phyloP scores from a whole-genome alignment of 2,329 filamentous ascomycete genomes.

The Ophiocordyceps unilateralis region DNA sequence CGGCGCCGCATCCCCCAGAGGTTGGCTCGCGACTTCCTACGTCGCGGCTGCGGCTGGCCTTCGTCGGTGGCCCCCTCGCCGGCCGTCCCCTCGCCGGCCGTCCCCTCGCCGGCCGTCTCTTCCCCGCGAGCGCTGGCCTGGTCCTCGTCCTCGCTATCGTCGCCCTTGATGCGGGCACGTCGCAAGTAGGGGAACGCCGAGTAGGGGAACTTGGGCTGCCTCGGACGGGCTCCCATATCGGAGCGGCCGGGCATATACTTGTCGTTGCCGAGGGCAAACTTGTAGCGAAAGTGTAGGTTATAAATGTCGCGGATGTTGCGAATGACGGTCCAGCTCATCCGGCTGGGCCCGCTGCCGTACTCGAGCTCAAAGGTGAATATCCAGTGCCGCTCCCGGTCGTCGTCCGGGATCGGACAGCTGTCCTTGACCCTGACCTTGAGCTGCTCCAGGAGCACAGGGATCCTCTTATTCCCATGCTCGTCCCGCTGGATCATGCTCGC shows the following conservation, averaged over 20 bases:
- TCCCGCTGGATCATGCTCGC: conserved; percentile 97
- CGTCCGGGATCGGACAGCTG: conserved; percentile 50
- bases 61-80: conserved; percentile 35
- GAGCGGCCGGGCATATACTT: conserved; percentile 57
- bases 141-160: conserved; percentile 63
- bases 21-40: conserved; percentile 34
- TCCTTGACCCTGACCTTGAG: conserved; percentile 77
- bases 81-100: conserved; percentile 44
- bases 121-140: conserved; percentile 19
- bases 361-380: conserved; percentile 86
- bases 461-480: conserved; percentile 86
- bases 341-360: conserved; percentile 85
- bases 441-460: conserved; percentile 89
- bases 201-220: conserved; percentile 78
- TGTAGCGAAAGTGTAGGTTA: conserved; percentile 88
- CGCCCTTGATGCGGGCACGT: conserved; percentile 61
- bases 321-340: conserved; percentile 93
- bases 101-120: conserved; percentile 32
- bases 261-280: conserved; percentile 67
- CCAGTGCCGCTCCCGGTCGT: conserved; percentile 52
- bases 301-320: conserved; percentile 78
- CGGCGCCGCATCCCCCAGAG: conserved; percentile 36
- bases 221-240: conserved; percentile 50
- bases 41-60: conserved; percentile 13
- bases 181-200: conserved; percentile 82